These are phyloP conservation scores for Guyanaporus albipodus DNA, from an alignment of 768 basidiomycete genomes.

Conservation along the genomic window DNA sequence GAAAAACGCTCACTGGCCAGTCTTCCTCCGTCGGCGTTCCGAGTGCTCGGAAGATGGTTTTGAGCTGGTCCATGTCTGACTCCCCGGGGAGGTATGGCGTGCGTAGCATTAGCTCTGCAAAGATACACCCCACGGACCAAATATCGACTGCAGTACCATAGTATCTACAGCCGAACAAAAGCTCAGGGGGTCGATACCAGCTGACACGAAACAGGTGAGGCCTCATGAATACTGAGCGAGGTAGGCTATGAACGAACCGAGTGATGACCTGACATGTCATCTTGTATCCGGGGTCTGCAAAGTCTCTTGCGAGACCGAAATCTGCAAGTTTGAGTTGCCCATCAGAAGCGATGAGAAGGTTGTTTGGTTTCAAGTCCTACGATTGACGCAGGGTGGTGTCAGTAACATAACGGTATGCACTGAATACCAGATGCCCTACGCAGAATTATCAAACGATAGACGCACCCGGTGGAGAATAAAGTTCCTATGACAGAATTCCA, in stretches of 20 bases:
- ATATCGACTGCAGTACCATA: slow-evolving; percentile 92
- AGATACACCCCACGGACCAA: slow-evolving; percentile 98
- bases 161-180: slow-evolving; percentile 85
- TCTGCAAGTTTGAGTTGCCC: slow-evolving; percentile 96
- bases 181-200: slow-evolving; percentile 98
- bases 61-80: slow-evolving; percentile 94
- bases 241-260: slow-evolving; percentile 47
- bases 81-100: slow-evolving; percentile 95
- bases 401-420: slow-evolving; percentile 6
- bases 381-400: neutral
- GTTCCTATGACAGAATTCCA: slow-evolving; percentile 98
- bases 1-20: slow-evolving; percentile 74
- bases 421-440: slow-evolving; percentile 11
- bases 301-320: slow-evolving; percentile 97
- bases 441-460: slow-evolving; percentile 10
- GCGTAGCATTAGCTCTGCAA: slow-evolving; percentile 94
- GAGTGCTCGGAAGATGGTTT: slow-evolving; percentile 89
- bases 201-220: slow-evolving; percentile 38
- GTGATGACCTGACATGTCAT: slow-evolving; percentile 99
- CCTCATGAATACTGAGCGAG: neutral
- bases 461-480: slow-evolving; percentile 89
- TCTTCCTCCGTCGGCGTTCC: slow-evolving; percentile 96
- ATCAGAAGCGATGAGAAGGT: slow-evolving; percentile 86
- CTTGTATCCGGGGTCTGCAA: slow-evolving; percentile 89
- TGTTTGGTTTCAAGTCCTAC: slow-evolving; percentile 98